Conservation (phyloP, 2,329 filamentous ascomycete species). For the Apiospora saccharicola region DNA sequence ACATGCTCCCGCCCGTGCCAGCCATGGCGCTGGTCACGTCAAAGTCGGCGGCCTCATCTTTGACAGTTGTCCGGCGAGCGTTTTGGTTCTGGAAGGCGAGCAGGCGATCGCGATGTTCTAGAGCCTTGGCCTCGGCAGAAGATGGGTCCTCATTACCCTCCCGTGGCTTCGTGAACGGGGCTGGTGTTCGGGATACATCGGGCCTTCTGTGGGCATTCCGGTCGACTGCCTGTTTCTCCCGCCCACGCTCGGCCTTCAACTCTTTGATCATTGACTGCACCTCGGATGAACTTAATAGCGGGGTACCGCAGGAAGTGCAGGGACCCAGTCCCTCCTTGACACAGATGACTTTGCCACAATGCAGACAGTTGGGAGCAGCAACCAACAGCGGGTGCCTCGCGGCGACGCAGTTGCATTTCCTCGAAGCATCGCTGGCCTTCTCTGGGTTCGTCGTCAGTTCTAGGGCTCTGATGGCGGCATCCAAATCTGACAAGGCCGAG, state of each 20-base stretch:
- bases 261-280: slow-evolving; percentile 86
- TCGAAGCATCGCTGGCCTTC: slow-evolving; percentile 62
- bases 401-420: slow-evolving; percentile 87
- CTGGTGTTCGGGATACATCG: slow-evolving; percentile 68
- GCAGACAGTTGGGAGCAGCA: slow-evolving; percentile 92
- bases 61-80: slow-evolving; percentile 80
- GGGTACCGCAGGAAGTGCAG: slow-evolving; percentile 86
- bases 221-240: slow-evolving; percentile 85
- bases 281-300: slow-evolving; percentile 75
- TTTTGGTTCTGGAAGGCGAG: slow-evolving; percentile 87
- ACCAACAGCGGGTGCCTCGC: slow-evolving; percentile 85
- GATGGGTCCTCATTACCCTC: slow-evolving; percentile 46
- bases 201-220: slow-evolving; percentile 72
- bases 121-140: slow-evolving; percentile 72
- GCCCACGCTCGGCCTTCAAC: slow-evolving; percentile 83
- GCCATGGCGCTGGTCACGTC: slow-evolving; percentile 56
- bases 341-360: slow-evolving; percentile 94
- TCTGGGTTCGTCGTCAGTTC: slow-evolving; percentile 92
- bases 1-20: slow-evolving; percentile 69
- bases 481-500: slow-evolving; percentile 73
- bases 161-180: slow-evolving; percentile 64
- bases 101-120: slow-evolving; percentile 81
- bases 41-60: slow-evolving; percentile 80
- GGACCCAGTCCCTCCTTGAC: slow-evolving; percentile 92
- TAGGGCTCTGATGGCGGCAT: slow-evolving; percentile 84